Evolutionary conservation across 2,329 filamentous ascomycete genomes (phyloP).

Genomic region (Alternaria gaisen): DNA sequence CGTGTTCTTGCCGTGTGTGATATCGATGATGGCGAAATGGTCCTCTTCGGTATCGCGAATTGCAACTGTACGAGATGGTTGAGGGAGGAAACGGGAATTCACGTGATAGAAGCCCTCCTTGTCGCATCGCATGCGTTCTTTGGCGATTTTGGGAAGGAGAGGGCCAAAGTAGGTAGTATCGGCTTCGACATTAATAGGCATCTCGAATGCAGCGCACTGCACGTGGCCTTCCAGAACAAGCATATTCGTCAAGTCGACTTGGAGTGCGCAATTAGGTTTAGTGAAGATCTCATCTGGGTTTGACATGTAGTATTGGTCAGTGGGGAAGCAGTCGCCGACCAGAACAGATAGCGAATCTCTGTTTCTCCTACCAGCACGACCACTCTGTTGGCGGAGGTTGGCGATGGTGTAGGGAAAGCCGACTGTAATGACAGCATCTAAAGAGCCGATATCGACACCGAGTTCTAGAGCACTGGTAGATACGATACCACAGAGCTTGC

Average conservation of each 20-base stretch:
- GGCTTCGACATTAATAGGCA: slow-evolving; percentile 83
- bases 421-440: slow-evolving; percentile 93
- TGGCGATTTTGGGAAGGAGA: slow-evolving; percentile 74
- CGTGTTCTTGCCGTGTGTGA: slow-evolving; percentile 80
- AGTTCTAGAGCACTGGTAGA: slow-evolving; percentile 93
- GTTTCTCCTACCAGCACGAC: slow-evolving; percentile 88
- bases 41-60: slow-evolving; percentile 90
- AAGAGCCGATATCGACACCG: slow-evolving; percentile 91
- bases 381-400: slow-evolving; percentile 93
- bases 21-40: slow-evolving; percentile 94
- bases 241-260: slow-evolving; percentile 91
- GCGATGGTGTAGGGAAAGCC: slow-evolving; percentile 96
- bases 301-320: slow-evolving; percentile 96
- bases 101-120: slow-evolving; percentile 87
- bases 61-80: slow-evolving; percentile 81
- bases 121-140: slow-evolving; percentile 77
- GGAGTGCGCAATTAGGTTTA: slow-evolving; percentile 85
- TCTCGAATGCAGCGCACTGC: slow-evolving; percentile 93
- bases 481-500: slow-evolving; percentile 89
- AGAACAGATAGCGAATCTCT: slow-evolving; percentile 92
- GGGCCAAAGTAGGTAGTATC: slow-evolving; percentile 83
- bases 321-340: slow-evolving; percentile 86
- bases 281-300: slow-evolving; percentile 95
- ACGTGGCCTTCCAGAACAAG: slow-evolving; percentile 92
- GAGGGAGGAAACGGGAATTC: slow-evolving; percentile 84